phyloP scores from a whole-genome alignment of 225 moss, liverwort and hornwort species.

The Climacium dendroides region DNA sequence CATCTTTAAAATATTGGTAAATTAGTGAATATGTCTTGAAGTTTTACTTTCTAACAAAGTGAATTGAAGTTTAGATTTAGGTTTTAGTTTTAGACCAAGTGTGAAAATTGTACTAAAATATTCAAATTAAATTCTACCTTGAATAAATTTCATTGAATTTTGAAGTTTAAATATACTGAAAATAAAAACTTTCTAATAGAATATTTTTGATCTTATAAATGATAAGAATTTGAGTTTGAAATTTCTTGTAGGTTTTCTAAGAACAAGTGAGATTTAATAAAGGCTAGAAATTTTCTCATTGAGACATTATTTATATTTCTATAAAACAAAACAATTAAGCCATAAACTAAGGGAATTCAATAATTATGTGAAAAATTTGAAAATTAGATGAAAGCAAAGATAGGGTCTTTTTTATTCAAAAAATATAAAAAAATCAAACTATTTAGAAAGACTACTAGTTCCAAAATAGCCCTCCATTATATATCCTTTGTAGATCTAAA shows the following conservation, averaged over 20 bases:
- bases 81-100: not conserved
- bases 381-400: not conserved
- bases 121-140: not conserved
- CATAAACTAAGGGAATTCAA: too few relatives aligned
- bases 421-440: not conserved
- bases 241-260: not conserved
- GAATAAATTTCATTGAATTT: not conserved
- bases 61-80: not conserved
- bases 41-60: not conserved
- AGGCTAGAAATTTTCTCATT: not conserved
- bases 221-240: not conserved
- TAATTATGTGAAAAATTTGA: too few relatives aligned
- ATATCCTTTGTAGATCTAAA: too few relatives aligned
- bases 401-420: not conserved
- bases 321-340: too few relatives aligned
- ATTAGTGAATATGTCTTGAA: not conserved
- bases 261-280: not conserved
- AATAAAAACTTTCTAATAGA: not conserved
- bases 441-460: not conserved
- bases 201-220: not conserved
- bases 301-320: not conserved
- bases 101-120: not conserved
- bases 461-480: not conserved
- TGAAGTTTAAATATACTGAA: not conserved
- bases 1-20: not conserved